Base-by-base conservation (phyloP, 352 stramenopile genomes). In the Pythium phragmitis region DNA sequence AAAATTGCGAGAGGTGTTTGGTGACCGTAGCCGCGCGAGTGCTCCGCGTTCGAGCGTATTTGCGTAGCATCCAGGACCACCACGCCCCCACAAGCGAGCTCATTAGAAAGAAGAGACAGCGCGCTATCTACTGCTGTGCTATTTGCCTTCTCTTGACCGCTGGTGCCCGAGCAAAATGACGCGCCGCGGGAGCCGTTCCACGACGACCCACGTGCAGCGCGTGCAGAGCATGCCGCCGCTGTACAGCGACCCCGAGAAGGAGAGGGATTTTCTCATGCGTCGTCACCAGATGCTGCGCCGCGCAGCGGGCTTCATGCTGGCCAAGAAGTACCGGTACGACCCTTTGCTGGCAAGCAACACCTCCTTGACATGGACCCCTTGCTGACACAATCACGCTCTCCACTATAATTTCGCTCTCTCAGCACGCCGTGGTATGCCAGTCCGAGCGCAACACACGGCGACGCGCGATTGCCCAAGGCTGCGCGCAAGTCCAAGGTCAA, bases 281-380 rank as follows among this genome's bases (percentile, higher is more conserved):
- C 80, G 77, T 41, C 78, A 91, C 63, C 82, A 76, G 16, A 71
- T 88, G 43, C 53, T 87, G 60, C 80, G 77, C 3, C 80, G 78
- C 63, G 79, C 82, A n/a, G 83, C 80, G 1, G 79, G 79, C 43
- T 89, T 83, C 56, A 82, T 91, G 77, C 68, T 91, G 43, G 82
- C 80, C 42, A 80, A 77, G 61, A 91, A 89, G 63, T 89, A 91
- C 57, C 71, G 82, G 71, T 89, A 72, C 53, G 69, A 28, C 28
- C 6, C 13, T 48, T 43, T 33, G 19, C 26, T 16, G 9, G 4
- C 26, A 30, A 30, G 26, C 26, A 1, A 30, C 26, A 49, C n/a
- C n/a, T 19, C n/a, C n/a, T 19, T 37, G 48, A 21, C 11, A 37
- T 54, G 3, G n/a, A 28, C 46, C 28, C 11, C 21, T 13, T 60